Percentiles rank a stretch among this genome's conserved stretches.
Conservation (phyloP, 371 early-diverging fungal species). For the Syncephalastrum monosporum region DNA sequence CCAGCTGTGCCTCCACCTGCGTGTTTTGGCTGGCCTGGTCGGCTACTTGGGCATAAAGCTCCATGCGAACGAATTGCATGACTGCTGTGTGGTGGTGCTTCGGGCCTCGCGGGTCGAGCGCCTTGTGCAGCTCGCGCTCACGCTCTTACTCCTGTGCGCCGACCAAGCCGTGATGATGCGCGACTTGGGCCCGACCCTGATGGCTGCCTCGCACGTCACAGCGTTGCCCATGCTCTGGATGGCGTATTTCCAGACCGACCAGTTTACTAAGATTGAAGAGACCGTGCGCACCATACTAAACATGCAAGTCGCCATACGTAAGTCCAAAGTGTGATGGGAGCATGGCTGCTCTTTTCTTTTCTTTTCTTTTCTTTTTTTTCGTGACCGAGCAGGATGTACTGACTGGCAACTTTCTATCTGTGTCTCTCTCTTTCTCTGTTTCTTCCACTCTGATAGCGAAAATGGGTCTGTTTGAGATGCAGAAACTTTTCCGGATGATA, state of each 20-base stretch:
- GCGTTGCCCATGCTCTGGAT: conserved; percentile 39
- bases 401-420: not conserved
- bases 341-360: not conserved
- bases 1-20: conserved; percentile 24
- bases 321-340: conserved; percentile 6
- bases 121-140: conserved; percentile 12
- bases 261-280: conserved; percentile 37
- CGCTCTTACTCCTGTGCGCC: conserved; percentile 13
- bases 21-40: conserved; percentile 37
- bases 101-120: conserved; percentile 12
- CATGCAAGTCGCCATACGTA: conserved; percentile 50
- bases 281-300: conserved; percentile 33
- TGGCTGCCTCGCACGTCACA: conserved; percentile 22
- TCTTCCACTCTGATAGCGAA: conserved; percentile 22
- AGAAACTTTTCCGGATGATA: conserved; percentile 30
- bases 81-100: conserved; percentile 22
- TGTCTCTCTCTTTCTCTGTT: not conserved
- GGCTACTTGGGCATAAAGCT: conserved; percentile 45
- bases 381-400: not conserved
- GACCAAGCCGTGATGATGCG: conserved; percentile 14
- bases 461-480: conserved; percentile 48
- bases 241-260: conserved; percentile 42
- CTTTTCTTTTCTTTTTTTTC: not conserved
- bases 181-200: not conserved
- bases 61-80: conserved; percentile 22